phyloP scores from a whole-genome alignment of 805 yeast species.

The Lachancea quebecensis region DNA sequence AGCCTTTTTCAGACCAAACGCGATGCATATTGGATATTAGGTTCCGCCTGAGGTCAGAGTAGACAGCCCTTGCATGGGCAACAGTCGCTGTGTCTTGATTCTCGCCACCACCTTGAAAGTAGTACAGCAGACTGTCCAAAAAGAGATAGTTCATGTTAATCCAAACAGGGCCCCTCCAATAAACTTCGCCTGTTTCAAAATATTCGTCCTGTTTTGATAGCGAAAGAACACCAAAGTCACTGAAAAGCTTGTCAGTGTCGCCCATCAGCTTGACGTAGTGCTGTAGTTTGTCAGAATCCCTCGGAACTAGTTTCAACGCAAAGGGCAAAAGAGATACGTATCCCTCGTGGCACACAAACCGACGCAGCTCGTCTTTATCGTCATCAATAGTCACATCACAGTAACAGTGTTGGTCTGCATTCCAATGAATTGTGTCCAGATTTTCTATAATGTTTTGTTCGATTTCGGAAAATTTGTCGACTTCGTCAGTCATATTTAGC shows the following conservation, averaged over 20 bases:
- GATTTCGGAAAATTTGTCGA: constrained; percentile 42
- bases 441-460: constrained; percentile 54
- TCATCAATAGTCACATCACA: constrained; percentile 81
- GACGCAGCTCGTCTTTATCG: constrained; percentile 46
- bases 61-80: constrained; percentile 41
- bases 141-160: constrained; percentile 80
- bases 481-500: constrained; percentile 54
- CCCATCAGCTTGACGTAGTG: constrained; percentile 50
- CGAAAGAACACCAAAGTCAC: constrained; percentile 73
- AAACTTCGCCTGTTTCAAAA: constrained; percentile 78
- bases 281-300: constrained; percentile 40
- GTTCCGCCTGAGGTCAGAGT: constrained; percentile 53
- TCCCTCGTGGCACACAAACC: constrained; percentile 79
- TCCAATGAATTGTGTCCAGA: constrained; percentile 77
- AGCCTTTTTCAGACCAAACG: constrained; percentile 73
- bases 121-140: constrained; percentile 60
- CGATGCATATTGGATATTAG: constrained; percentile 59
- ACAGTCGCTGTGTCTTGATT: constrained; percentile 17
- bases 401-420: constrained; percentile 52
- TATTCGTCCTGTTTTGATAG: constrained; percentile 57
- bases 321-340: constrained; percentile 85
- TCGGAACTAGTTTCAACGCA: constrained; percentile 55
- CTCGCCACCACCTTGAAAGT: constrained; percentile 30
- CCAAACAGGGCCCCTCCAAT: constrained; percentile 97
- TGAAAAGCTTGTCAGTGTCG: constrained; percentile 71